Evolutionary conservation across 1,284 basidiomycete genomes (phyloP), one percentile per base, ranked within the genome.

Genomic region (Pterula multifida): DNA sequence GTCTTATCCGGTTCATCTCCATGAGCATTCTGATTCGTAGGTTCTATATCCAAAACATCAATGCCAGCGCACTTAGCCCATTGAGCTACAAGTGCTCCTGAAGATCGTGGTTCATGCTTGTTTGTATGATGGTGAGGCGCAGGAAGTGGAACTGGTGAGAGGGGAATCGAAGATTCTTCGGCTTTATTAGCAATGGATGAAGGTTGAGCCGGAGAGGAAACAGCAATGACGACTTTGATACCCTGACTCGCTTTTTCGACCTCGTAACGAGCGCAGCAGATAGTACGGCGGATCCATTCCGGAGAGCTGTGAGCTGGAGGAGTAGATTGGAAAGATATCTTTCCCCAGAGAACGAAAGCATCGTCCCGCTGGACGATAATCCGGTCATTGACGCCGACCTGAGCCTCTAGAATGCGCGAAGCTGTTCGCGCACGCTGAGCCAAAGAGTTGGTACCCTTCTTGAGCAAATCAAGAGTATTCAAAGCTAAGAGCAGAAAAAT

Each of bases 381-480:
- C 52, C 86, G 80, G 2, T 79, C 72, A 60, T 90, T 88, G 22
- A 76, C 73, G 26, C 86, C 86, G 36, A 90, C 86, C 63, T 88
- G 83, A 1, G 81, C 81, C 62, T 91, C 89, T 28, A 91, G 73
- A 50, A 86, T 78, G 24, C 89, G 81, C 15, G 86, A 90, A 13
- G 88, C 88, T 0, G 82, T 77, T 35, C 88, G 81, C 2, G 91
- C 91, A 13, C 85, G 81, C 57, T 86, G 79, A 0, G 90, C 90
- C 19, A 90, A 74, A 0, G 77, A 67, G 26, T 74, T 83, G 0
- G 81, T 81, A 1, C 91, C 91, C 63, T 94, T 95, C 73, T 96
- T 96, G 57, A 95, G 78, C 3, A 94, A 70, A 63, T 96, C 92
- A n/a, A 96, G 77, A 0, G 91, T 95, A 60, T 90, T 91, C 26